These are phyloP conservation scores for Athelia psychrophila DNA, from an alignment of 1,284 basidiomycete species.

Conservation along the genomic window DNA sequence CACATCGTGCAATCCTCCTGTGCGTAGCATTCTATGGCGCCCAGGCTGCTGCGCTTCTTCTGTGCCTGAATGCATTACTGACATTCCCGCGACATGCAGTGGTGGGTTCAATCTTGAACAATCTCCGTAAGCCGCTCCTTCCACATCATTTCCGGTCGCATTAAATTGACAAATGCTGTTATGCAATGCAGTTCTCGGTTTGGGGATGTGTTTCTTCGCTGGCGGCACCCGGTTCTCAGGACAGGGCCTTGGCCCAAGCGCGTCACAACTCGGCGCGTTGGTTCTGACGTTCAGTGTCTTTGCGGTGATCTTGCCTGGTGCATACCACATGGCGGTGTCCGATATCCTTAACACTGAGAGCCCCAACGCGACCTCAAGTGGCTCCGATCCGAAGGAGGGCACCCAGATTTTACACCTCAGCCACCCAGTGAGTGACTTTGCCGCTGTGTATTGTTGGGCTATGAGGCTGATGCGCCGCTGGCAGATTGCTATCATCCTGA, in stretches of 20 bases:
- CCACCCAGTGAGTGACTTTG: slow-evolving; percentile 63
- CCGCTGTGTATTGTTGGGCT: neutral
- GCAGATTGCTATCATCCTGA: slow-evolving; percentile 68
- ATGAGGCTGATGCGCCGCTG: neutral
- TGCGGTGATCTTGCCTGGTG: slow-evolving; percentile 78
- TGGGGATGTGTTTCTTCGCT: slow-evolving; percentile 81
- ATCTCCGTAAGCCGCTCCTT: slow-evolving; percentile 52
- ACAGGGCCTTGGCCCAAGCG: slow-evolving; percentile 74
- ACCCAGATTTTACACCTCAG: slow-evolving; percentile 77
- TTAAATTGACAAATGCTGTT: slow-evolving; percentile 14
- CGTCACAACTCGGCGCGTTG: slow-evolving; percentile 77
- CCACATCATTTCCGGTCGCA: slow-evolving; percentile 12
- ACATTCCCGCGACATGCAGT: slow-evolving; percentile 36
- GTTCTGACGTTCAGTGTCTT: slow-evolving; percentile 78
- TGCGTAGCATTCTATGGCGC: slow-evolving; percentile 45
- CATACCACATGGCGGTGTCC: slow-evolving; percentile 63
- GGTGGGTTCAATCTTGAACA: slow-evolving; percentile 80
- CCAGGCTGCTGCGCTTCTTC: too few relatives aligned
- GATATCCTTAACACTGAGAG: slow-evolving; percentile 16
- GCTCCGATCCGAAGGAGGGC: slow-evolving; percentile 31
- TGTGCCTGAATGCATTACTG: too few relatives aligned
- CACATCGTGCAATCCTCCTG: slow-evolving; percentile 80
- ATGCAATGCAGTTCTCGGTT: slow-evolving; percentile 47
- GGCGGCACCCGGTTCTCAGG: slow-evolving; percentile 77
- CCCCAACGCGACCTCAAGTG: slow-evolving; percentile 19